Conservation (phyloP, 2,329 filamentous ascomycete genomes). For the Talaromyces piceae region DNA sequence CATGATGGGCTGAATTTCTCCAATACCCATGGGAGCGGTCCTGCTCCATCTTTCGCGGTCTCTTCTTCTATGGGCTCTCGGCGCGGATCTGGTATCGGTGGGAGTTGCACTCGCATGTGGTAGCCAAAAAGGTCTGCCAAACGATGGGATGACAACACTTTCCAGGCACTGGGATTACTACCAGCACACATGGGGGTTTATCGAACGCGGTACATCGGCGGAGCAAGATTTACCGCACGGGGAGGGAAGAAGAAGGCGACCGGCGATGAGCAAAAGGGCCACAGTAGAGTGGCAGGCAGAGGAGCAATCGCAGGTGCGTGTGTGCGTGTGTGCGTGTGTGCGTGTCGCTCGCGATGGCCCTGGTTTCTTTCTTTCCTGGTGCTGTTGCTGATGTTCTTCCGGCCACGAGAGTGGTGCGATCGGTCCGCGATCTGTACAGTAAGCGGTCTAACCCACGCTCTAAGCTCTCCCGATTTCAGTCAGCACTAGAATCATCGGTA, state of each 20-base stretch:
- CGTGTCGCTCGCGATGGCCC: not conserved
- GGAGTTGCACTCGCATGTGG: constrained; percentile 8
- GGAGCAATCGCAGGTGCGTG: not conserved
- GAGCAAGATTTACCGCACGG: too few species aligned
- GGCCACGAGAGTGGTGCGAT: not conserved
- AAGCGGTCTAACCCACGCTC: too few species aligned
- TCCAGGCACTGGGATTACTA: constrained; percentile 26
- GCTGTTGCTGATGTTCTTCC: not conserved
- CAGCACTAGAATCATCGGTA: not conserved
- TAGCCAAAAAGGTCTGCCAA: constrained; percentile 21
- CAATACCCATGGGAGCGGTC: constrained; percentile 35
- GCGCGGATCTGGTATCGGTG: not conserved
- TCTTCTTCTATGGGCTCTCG: not conserved
- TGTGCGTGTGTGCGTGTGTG: too few species aligned
- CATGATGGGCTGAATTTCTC: constrained; percentile 33
- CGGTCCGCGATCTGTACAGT: not conserved
- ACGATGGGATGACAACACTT: constrained; percentile 23
- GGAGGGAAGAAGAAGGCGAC: too few species aligned
- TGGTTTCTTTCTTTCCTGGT: not conserved
- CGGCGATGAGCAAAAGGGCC: not conserved
- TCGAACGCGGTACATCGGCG: constrained; percentile 30
- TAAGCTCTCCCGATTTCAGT: not conserved
- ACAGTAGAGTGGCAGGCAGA: not conserved
- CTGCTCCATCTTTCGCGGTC: constrained; percentile 27
- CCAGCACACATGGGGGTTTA: constrained; percentile 33